A percentile compares a stretch with the other conserved stretches of the same genome.
Conservation (phyloP, 805 yeast genomes). For the Lachancea nothofagi region DNA sequence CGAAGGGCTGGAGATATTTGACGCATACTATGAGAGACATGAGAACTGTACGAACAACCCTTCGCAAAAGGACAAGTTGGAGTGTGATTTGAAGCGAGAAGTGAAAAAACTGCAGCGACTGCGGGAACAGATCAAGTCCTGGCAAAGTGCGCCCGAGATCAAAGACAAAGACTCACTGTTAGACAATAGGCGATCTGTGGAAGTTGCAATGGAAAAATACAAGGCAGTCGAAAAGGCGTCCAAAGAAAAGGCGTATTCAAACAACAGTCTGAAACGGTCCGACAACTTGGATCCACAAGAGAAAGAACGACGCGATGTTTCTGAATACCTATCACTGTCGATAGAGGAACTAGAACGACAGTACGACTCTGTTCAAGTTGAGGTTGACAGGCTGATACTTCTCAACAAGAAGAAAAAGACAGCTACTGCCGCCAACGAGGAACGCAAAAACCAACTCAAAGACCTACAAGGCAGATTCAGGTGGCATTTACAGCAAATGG, state of each 20-base stretch:
- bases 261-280: constrained; percentile 76
- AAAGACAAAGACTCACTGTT: constrained; percentile 81
- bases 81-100: constrained; percentile 87
- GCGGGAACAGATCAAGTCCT: constrained; percentile 91
- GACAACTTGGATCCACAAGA: constrained; percentile 69
- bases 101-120: constrained; percentile 89
- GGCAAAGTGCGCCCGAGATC: constrained; percentile 88
- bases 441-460: constrained; percentile 46
- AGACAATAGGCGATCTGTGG: constrained; percentile 69
- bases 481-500: constrained; percentile 76
- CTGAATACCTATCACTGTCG: constrained; percentile 59
- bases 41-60: constrained; percentile 68
- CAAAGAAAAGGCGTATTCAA: constrained; percentile 90
- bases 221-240: constrained; percentile 91
- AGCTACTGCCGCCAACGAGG: constrained; percentile 28
- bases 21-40: constrained; percentile 79
- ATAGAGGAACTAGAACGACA: constrained; percentile 81
- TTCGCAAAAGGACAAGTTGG: constrained; percentile 90
- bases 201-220: constrained; percentile 88
- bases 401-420: constrained; percentile 33
- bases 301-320: constrained; percentile 68
- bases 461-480: constrained; percentile 62
- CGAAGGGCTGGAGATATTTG: constrained; percentile 85
- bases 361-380: constrained; percentile 67
- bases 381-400: constrained; percentile 28